These are phyloP conservation scores for Epithele typhae DNA, from an alignment of 768 basidiomycete genomes.

Conservation along the genomic window DNA sequence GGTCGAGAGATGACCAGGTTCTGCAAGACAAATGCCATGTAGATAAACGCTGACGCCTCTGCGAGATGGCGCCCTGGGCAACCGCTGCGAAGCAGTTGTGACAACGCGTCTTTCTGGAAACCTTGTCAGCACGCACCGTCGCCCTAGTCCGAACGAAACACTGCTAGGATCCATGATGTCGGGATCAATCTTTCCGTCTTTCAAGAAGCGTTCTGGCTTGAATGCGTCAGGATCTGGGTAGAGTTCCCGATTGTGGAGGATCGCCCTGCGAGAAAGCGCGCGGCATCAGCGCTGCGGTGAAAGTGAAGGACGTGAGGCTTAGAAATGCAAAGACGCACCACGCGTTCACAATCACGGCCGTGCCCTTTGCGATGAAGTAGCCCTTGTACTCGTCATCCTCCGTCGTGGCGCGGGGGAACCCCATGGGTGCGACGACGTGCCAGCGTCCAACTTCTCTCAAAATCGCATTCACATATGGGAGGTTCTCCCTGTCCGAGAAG, in stretches of 20 bases:
- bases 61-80: conserved; percentile 13
- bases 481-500: conserved; percentile 13
- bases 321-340: conserved; percentile 8
- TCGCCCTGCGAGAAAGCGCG: no score
- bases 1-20: conserved; percentile 6
- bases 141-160: not conserved
- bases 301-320: no score
- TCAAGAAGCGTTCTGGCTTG: conserved; percentile 44
- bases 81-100: not conserved
- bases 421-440: conserved; percentile 29
- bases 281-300: no score
- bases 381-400: conserved; percentile 25
- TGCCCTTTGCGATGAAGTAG: conserved; percentile 23
- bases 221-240: conserved; percentile 45
- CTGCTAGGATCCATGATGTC: not conserved
- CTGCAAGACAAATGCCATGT: conserved; percentile 8
- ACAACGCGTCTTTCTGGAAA: not conserved
- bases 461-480: conserved; percentile 22
- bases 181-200: conserved; percentile 4
- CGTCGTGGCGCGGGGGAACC: conserved; percentile 15
- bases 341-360: conserved; percentile 14
- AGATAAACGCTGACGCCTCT: conserved; percentile 8
- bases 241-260: conserved; percentile 43
- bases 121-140: not conserved
- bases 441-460: conserved; percentile 27